These are phyloP conservation scores for Cryptococcus wingfieldii DNA, from an alignment of 1,284 basidiomycete genomes.

Conservation along the genomic window DNA sequence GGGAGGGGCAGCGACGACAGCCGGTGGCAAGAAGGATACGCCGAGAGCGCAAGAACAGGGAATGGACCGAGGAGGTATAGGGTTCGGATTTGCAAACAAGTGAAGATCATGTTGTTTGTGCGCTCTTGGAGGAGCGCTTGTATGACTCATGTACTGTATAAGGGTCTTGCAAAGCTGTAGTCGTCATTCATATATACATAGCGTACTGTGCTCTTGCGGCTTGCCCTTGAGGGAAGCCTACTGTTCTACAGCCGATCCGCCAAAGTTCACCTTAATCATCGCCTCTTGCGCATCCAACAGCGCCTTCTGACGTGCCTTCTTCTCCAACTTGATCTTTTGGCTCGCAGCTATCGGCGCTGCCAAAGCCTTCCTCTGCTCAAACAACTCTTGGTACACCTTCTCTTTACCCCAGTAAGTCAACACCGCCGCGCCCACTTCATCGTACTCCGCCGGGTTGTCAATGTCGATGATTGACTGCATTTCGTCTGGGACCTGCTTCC, in stretches of 20 bases:
- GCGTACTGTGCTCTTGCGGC: background rate
- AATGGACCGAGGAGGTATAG: background rate
- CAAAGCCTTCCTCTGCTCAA: slow-evolving; percentile 11
- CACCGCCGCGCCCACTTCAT: slow-evolving; percentile 6
- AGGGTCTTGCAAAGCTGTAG: background rate
- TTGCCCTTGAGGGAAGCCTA: background rate
- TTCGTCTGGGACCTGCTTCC: background rate
- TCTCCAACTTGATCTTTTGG: slow-evolving; percentile 9
- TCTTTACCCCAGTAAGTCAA: slow-evolving; percentile 23
- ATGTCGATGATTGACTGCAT: slow-evolving; percentile 10
- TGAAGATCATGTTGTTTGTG: background rate
- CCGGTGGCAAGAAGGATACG: background rate
- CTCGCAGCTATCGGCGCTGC: slow-evolving; percentile 12
- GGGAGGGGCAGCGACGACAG: background rate
- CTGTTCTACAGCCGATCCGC: background rate
- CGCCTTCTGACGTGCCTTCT: background rate
- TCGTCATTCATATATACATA: too few relatives aligned
- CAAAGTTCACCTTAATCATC: background rate
- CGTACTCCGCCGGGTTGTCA: slow-evolving; percentile 13
- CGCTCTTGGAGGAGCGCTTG: background rate
- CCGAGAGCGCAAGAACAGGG: background rate
- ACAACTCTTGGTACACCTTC: slow-evolving; percentile 11
- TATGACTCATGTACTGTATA: background rate
- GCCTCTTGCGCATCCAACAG: background rate
- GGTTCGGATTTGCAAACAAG: background rate